Conservation (phyloP, 2,329 filamentous ascomycete species). For the Fusarium torulosum region DNA sequence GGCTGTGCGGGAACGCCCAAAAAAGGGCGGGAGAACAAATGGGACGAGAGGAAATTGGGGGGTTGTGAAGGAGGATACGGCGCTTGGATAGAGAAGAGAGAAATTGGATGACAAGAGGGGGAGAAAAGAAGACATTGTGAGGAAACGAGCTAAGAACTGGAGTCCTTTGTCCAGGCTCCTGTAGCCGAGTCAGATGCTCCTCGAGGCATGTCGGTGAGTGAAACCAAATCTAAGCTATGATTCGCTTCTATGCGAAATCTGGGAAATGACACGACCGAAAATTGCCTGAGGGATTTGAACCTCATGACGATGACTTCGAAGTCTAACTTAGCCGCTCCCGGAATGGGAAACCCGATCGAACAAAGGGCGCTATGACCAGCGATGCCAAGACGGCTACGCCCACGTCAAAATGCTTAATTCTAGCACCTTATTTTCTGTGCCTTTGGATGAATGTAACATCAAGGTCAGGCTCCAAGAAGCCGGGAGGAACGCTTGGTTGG, state of each 20-base stretch:
- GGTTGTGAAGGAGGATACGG: background rate
- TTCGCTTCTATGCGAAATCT: slow-evolving; percentile 9
- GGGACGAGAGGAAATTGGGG: background rate
- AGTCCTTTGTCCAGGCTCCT: background rate
- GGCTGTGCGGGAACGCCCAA: background rate
- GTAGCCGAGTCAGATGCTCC: background rate
- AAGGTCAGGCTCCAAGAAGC: slow-evolving; percentile 5
- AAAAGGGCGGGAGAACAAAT: background rate
- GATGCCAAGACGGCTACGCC: slow-evolving; percentile 37
- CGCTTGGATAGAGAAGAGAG: background rate
- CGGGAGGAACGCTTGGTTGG: background rate
- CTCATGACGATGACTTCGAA: slow-evolving; percentile 10
- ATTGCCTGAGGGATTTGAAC: slow-evolving; percentile 20
- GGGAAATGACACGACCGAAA: background rate
- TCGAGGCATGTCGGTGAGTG: slow-evolving; percentile 19
- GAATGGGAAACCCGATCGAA: slow-evolving; percentile 29
- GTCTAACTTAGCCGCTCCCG: slow-evolving; percentile 21
- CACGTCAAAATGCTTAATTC: slow-evolving; percentile 37
- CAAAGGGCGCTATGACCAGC: slow-evolving; percentile 1
- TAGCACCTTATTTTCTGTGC: slow-evolving; percentile 27
- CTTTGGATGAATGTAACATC: slow-evolving; percentile 2
- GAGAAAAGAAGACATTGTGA: background rate
- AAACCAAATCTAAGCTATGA: background rate
- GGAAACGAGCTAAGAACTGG: background rate
- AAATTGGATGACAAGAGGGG: background rate